Evolutionary conservation across 73 alveolate species (phyloP).

Genomic region (Uronychia binucleata): DNA sequence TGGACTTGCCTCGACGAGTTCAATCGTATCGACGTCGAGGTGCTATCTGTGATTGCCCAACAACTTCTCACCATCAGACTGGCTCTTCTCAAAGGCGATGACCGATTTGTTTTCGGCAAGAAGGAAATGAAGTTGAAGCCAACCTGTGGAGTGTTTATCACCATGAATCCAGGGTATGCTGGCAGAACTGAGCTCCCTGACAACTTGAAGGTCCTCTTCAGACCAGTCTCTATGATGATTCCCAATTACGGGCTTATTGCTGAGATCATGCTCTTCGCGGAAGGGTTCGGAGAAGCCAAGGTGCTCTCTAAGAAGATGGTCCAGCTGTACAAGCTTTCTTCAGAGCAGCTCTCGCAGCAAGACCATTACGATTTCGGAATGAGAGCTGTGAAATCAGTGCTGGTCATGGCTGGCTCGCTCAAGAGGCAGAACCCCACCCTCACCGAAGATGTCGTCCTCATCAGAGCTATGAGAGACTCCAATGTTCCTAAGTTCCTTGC

Average conservation of each 20-base stretch:
- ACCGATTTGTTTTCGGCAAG: slow-evolving; percentile 67
- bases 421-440: slow-evolving; percentile 94
- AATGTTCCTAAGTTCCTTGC: slow-evolving; percentile 97
- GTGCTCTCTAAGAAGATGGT: slow-evolving; percentile 95
- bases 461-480: slow-evolving; percentile 98
- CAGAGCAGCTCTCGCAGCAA: slow-evolving; percentile 96
- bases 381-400: slow-evolving; percentile 98
- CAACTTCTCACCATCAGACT: slow-evolving; percentile 85
- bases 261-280: slow-evolving; percentile 92
- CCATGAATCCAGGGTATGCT: slow-evolving; percentile 98
- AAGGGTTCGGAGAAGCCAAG: slow-evolving; percentile 92
- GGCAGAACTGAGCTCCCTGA: slow-evolving; percentile 99
- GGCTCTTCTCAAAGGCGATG: slow-evolving; percentile 87
- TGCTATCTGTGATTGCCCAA: slow-evolving; percentile 84
- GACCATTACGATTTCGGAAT: slow-evolving; percentile 99
- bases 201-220: slow-evolving; percentile 84
- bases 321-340: slow-evolving; percentile 86
- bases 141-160: slow-evolving; percentile 91
- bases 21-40: slow-evolving; percentile 96
- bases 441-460: slow-evolving; percentile 97
- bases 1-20: slow-evolving; percentile 98
- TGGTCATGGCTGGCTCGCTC: slow-evolving; percentile 99
- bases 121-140: slow-evolving; percentile 83
- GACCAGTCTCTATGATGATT: slow-evolving; percentile 97
- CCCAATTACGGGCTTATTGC: slow-evolving; percentile 95